phyloP scores from a whole-genome alignment of 768 basidiomycete species.

The Kwoniella bestiolae region DNA sequence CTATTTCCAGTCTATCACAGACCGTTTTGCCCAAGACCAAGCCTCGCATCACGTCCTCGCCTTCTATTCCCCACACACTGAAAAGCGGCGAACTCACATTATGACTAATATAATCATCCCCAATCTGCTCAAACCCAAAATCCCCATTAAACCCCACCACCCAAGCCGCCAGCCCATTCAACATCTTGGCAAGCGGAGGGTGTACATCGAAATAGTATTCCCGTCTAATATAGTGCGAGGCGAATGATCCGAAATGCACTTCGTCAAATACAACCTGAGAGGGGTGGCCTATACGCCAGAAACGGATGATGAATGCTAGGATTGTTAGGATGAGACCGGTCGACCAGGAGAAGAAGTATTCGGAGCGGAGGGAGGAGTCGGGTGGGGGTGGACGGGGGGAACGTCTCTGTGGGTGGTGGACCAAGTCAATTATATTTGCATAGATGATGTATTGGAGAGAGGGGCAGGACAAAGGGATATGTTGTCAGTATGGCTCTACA shows the following conservation, averaged over 20 bases:
- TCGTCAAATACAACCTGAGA: slow-evolving; percentile 98
- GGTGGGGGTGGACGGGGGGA: slow-evolving; percentile 21
- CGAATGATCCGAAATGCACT: slow-evolving; percentile 98
- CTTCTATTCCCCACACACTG: no score
- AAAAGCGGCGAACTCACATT: no score
- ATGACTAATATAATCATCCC: slow-evolving; percentile 82
- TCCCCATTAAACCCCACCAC: slow-evolving; percentile 93
- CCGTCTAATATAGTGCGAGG: slow-evolving; percentile 85
- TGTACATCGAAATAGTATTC: slow-evolving; percentile 99
- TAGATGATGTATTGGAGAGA: not conserved
- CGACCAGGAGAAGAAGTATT: slow-evolving; percentile 33
- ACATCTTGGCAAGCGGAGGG: slow-evolving; percentile 92
- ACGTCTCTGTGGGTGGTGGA: slow-evolving; percentile 16
- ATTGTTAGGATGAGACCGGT: slow-evolving; percentile 61
- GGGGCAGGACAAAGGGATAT: not conserved
- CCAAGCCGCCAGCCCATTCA: slow-evolving; percentile 93
- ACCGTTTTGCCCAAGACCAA: no score
- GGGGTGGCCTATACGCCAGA: slow-evolving; percentile 92
- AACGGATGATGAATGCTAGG: slow-evolving; percentile 79
- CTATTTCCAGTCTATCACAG: no score
- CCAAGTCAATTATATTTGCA: not conserved
- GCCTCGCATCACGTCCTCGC: no score
- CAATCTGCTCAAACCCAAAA: slow-evolving; percentile 93
- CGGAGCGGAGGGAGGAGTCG: slow-evolving; percentile 19
- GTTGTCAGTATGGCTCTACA: not conserved